Base-by-base conservation (phyloP, 2,329 filamentous ascomycete genomes). In the Fusarium sp. region DNA sequence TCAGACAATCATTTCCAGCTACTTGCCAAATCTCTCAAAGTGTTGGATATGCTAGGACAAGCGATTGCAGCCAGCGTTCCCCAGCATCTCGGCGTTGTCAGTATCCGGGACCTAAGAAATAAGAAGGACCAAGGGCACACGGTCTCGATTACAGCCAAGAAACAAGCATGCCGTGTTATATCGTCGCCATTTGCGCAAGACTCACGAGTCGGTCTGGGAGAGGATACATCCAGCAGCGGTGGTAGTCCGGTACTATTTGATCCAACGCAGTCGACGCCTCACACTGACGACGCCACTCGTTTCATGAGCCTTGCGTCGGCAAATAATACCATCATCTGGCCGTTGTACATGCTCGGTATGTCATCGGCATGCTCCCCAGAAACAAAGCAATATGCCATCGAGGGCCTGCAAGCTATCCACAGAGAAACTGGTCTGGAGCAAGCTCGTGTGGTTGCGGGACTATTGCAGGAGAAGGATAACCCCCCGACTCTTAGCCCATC, bases 291-390 rank as follows among this genome's bases (percentile, higher is more conserved):
- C 45, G 83, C 84, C 2, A 82, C 83, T 64, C 81, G 85, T 30
- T 86, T 86, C 75, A 84, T 87, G 83, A 83, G 85, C 9, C 79
- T 88, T 12, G 85, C 83, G 1, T 85, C 85, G 14, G 82, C 85
- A 2, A 85, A 85, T 30, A 85, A 86, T 69, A 84, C 84, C 22
- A 81, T 86, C 14, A 82, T 88, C 42, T 87, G 85, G 85, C 86
- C 86, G 9, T 79, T 88, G 7, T 88, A 86, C 61, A 82, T 84
- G 16, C 81, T 85, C 13, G 86, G 86, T 59, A 83, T 86, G 76
- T 86, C 85, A 26, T 84, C 85, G 2, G 83, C 82, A 7, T 86
- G 85, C 65, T 81, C 82, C 2, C 70, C 76, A 7, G 79, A 82
- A 53, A 83, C 83, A 72, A 83, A 82, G 53, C 77, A 80, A 7